These are phyloP conservation scores for Penicillium silybi DNA, from an alignment of 495 filamentous ascomycete species.

Conservation along the genomic window DNA sequence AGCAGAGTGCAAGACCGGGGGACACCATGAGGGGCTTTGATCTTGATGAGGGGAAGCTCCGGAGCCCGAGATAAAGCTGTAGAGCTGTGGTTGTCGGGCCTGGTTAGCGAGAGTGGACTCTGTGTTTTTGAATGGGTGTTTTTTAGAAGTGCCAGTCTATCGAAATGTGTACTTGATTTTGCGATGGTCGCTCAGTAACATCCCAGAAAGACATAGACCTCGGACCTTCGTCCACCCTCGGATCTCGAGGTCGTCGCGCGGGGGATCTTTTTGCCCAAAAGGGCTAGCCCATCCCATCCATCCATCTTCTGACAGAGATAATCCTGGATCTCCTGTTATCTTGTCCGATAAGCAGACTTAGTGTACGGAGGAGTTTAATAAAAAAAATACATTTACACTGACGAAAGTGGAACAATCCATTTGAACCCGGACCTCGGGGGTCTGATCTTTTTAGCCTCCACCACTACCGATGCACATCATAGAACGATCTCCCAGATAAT, in stretches of 20 bases:
- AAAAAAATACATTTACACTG: no score
- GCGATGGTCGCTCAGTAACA: neutral
- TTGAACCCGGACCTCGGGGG: no score
- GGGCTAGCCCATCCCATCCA: conserved; percentile 8
- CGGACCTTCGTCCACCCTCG: neutral
- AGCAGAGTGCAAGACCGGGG: neutral
- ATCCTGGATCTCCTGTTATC: no score
- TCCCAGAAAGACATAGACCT: neutral
- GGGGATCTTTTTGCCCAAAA: conserved; percentile 12
- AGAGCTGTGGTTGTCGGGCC: neutral
- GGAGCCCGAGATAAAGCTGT: neutral
- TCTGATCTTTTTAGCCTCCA: no score
- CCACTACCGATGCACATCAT: no score
- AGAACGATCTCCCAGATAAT: no score
- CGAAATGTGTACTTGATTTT: neutral
- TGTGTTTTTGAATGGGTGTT: neutral
- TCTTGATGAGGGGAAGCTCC: conserved; percentile 13
- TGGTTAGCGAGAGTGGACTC: neutral
- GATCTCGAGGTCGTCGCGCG: neutral
- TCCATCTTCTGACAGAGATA: no score
- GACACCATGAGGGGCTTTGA: conserved; percentile 2
- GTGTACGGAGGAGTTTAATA: no score
- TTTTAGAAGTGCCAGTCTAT: neutral
- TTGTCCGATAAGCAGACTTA: no score
- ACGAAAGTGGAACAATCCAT: no score